phyloP scores from a whole-genome alignment of 768 basidiomycete species.

The Phylloporus arenicola region DNA sequence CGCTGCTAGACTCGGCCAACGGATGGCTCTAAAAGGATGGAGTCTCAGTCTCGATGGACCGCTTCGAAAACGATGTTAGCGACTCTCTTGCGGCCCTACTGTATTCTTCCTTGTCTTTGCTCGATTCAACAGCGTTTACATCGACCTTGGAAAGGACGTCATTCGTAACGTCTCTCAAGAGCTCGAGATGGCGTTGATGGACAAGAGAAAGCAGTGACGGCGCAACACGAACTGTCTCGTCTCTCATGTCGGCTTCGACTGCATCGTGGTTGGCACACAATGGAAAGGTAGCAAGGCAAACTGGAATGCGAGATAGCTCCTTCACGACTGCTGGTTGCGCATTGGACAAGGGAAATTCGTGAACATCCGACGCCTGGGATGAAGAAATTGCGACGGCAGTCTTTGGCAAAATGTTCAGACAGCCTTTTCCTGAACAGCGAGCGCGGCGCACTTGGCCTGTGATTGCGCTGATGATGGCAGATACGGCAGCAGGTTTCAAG shows the following conservation, averaged over 20 bases:
- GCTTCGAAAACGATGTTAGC: constrained; percentile 50
- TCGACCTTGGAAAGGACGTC: constrained; percentile 30
- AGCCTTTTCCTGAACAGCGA: constrained; percentile 16
- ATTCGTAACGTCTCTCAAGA: constrained; percentile 42
- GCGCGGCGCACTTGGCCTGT: constrained; percentile 38
- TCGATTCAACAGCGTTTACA: constrained; percentile 13
- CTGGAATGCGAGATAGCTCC: constrained; percentile 20
- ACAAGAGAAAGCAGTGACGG: constrained; percentile 43
- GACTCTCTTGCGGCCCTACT: constrained; percentile 48
- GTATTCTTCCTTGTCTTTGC: constrained; percentile 27
- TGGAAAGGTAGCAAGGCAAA: constrained; percentile 15
- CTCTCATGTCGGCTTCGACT: constrained; percentile 4
- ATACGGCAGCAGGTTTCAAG: constrained; percentile 54
- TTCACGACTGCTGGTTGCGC: constrained; percentile 19
- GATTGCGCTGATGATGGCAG: constrained; percentile 53
- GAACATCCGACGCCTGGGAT: no score
- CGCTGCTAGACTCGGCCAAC: constrained; percentile 24
- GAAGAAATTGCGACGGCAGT: no score
- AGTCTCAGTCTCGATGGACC: no score
- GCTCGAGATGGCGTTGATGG: constrained; percentile 58
- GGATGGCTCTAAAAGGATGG: constrained; percentile 23
- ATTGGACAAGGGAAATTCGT: constrained; percentile 25
- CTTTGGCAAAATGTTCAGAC: no score
- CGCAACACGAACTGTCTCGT: constrained; percentile 7
- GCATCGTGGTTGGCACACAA: background rate